Evolutionary conservation across 257 asterid species (phyloP).

Genomic region (Solanum paucissectum): DNA sequence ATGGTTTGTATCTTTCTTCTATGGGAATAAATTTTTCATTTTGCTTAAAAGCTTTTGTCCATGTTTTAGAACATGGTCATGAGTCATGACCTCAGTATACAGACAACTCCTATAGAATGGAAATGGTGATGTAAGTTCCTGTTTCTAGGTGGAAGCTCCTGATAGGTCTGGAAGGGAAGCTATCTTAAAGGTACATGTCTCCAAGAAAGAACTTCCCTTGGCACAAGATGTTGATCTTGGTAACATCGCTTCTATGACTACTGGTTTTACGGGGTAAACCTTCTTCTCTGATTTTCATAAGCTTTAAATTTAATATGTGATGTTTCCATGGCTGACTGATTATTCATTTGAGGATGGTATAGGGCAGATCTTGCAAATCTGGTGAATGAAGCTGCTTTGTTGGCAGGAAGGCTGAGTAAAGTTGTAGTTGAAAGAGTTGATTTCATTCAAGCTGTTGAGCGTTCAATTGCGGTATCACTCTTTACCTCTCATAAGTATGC

Average conservation of each 20-base stretch:
- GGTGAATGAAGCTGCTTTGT: slow-evolving; percentile 96
- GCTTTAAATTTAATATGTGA: background rate
- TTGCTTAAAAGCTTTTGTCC: background rate
- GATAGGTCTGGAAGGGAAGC: slow-evolving; percentile 96
- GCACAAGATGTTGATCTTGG: slow-evolving; percentile 66
- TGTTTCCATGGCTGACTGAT: background rate
- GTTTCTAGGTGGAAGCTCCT: slow-evolving; percentile 86
- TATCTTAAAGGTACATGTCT: slow-evolving; percentile 78
- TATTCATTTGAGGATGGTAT: slow-evolving; percentile 23
- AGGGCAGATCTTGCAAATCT: slow-evolving; percentile 99
- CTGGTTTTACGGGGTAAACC: slow-evolving; percentile 93
- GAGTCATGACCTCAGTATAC: background rate
- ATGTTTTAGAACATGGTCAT: background rate
- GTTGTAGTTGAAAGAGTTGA: slow-evolving; percentile 71
- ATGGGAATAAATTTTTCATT: background rate
- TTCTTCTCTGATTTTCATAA: slow-evolving; percentile 1
- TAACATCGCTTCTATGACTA: slow-evolving; percentile 91
- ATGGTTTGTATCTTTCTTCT: slow-evolving; percentile 34
- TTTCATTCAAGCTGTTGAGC: slow-evolving; percentile 91
- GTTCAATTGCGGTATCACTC: slow-evolving; percentile 77
- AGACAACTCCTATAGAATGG: background rate
- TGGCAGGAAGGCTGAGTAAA: slow-evolving; percentile 89
- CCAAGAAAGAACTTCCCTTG: slow-evolving; percentile 92
- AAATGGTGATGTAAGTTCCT: background rate
- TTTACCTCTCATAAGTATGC: background rate